Base-by-base conservation (phyloP, 2,329 filamentous ascomycete genomes). In the Emericellopsis atlantica region DNA sequence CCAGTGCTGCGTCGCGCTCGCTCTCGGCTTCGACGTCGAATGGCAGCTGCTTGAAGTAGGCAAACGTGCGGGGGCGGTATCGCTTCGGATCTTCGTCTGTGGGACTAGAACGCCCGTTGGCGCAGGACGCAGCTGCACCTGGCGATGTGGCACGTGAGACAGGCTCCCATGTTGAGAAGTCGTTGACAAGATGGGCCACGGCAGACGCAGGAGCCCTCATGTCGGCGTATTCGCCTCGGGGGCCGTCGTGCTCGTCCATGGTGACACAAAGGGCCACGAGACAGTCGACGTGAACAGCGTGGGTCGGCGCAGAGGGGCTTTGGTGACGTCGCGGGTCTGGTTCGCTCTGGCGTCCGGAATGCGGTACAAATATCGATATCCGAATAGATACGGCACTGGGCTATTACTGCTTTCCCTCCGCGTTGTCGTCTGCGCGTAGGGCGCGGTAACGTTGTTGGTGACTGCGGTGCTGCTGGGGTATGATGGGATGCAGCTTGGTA, bases 1-100 rank as follows among this genome's bases (percentile, higher is more conserved):
- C 73, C 37, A 98, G 69, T 46, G 89, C 87, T 39, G 72, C 73
- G 56, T 93, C 81, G 47, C 89, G 77, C 61, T 88, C 76, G 29
- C 70, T 59, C 47, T 90, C 83, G 55, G 84, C 79, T 61, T 98
- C 93, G 42, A 89, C 81, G 43, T 79, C 65, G 57, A 96, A 98
- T 31, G 93, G 93, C 39, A 98, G 76, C 56, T 92, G 83, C 50
- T 80, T 74, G 59, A 89, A 87, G 68, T 98, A 98, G 45, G 86
- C 87, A 59, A 92, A 98, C 23, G 92, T 95, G 46, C 92, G 79
- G 31, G 87, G 86, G 40, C 90, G 81, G 57, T 88, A 84, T 48
- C 84, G 71, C 58, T 74, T 75, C 57, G 69, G 69, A 55, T 74
- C 66, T 46, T 72, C 63, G 46, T 29, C 72, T 69, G 47, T 68